Evolutionary conservation across 768 basidiomycete genomes (phyloP).

Genomic region (Hygrophorus pudorinus): DNA sequence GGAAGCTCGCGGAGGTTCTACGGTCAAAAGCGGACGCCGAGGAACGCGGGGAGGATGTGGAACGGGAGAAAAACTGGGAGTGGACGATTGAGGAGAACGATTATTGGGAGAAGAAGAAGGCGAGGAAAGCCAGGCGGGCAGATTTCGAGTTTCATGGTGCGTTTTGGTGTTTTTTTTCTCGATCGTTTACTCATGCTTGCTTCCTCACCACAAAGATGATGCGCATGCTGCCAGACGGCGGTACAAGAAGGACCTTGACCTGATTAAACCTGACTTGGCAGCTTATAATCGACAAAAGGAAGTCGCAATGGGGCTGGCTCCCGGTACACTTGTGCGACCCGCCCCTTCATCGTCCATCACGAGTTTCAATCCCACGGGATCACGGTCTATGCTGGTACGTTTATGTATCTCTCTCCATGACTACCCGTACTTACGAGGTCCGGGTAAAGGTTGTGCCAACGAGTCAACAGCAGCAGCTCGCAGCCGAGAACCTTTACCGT

Average conservation of each 20-base stretch:
- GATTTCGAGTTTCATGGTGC: slow-evolving; percentile 89
- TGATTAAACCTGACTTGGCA: slow-evolving; percentile 78
- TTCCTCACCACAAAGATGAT: slow-evolving; percentile 48
- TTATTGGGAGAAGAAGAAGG: slow-evolving; percentile 87
- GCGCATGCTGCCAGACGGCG: slow-evolving; percentile 79
- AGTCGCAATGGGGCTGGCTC: slow-evolving; percentile 61
- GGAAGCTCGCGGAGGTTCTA: slow-evolving; percentile 81
- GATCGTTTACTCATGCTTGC: neutral
- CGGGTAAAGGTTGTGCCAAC: slow-evolving; percentile 37
- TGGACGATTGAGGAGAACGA: slow-evolving; percentile 95
- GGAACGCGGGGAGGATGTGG: slow-evolving; percentile 86
- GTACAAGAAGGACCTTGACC: slow-evolving; percentile 89
- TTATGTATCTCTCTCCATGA: neutral
- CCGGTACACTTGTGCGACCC: slow-evolving; percentile 46
- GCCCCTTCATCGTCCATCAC: slow-evolving; percentile 13
- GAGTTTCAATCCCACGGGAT: slow-evolving; percentile 41
- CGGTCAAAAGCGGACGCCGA: slow-evolving; percentile 82
- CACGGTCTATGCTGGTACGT: slow-evolving; percentile 26
- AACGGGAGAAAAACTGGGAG: slow-evolving; percentile 89
- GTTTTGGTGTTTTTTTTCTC: slow-evolving; percentile 18
- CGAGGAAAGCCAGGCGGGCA: slow-evolving; percentile 71
- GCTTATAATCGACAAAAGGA: slow-evolving; percentile 89
- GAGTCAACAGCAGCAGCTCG: slow-evolving; percentile 53
- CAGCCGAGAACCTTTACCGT: slow-evolving; percentile 78
- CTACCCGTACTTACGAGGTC: slow-evolving; percentile 6